Evolutionary conservation across 352 stramenopile genomes (phyloP).

Genomic region (Phytopythium ostracodes): DNA sequence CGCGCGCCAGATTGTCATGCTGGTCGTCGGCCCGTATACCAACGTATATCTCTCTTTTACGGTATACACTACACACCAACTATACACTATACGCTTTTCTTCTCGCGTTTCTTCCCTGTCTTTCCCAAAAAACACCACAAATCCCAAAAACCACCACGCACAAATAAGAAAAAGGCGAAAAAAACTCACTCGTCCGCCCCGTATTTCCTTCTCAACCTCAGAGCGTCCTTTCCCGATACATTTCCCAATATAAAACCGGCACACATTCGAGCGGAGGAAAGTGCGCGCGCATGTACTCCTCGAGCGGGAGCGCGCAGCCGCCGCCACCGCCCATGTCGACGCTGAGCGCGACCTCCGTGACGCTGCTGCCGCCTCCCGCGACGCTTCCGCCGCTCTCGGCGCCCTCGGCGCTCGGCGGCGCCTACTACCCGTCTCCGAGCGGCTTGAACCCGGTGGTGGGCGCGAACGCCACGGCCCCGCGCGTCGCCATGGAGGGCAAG

Average conservation of each 20-base stretch:
- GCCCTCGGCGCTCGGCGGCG: constrained; percentile 1
- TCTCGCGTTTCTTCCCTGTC: too few relatives aligned
- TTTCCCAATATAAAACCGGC: not conserved
- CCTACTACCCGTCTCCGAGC: constrained; percentile 4
- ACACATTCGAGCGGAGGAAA: not conserved
- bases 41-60: too few relatives aligned
- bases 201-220: too few relatives aligned
- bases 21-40: too few relatives aligned
- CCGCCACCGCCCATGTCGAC: constrained; percentile 1
- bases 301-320: not conserved
- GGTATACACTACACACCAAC: too few relatives aligned
- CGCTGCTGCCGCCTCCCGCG: not conserved
- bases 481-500: constrained; percentile 63
- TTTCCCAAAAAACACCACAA: too few relatives aligned
- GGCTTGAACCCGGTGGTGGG: constrained; percentile 13
- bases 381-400: constrained; percentile 8
- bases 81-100: too few relatives aligned
- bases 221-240: constrained; percentile 3
- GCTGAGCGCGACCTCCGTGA: not conserved
- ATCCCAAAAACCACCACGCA: too few relatives aligned
- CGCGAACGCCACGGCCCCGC: constrained; percentile 6
- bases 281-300: not conserved
- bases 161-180: too few relatives aligned
- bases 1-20: too few relatives aligned
- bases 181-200: too few relatives aligned